phyloP scores from a whole-genome alignment of 208 protist species.

The Leishmania guyanensis region DNA sequence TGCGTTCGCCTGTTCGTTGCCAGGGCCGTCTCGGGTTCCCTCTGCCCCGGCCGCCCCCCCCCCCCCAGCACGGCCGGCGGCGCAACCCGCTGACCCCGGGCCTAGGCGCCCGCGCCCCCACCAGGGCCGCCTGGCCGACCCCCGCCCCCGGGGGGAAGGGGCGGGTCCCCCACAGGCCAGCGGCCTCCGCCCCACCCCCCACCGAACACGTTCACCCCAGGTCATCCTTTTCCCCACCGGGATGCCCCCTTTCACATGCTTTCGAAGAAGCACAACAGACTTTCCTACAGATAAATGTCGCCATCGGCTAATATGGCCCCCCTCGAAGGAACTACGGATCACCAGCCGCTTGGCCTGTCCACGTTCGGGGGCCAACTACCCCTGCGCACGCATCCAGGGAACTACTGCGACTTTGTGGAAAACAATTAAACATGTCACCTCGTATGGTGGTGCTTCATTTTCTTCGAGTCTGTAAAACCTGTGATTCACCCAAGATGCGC shows the following conservation, averaged over 20 bases:
- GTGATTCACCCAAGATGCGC: not conserved
- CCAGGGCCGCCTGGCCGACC: not conserved
- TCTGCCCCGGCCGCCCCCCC: too few species aligned
- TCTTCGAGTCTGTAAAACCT: not conserved
- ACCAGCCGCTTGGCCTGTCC: not conserved
- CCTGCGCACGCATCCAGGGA: too few species aligned
- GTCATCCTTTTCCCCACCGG: too few species aligned
- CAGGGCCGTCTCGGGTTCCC: too few species aligned
- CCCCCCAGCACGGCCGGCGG: too few species aligned
- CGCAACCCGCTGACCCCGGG: too few species aligned
- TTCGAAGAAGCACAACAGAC: not conserved
- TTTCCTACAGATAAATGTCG: not conserved
- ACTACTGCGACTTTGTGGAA: not conserved
- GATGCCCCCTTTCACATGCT: not conserved
- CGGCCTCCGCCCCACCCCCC: too few species aligned
- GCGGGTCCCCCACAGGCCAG: too few species aligned
- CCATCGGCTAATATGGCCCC: not conserved
- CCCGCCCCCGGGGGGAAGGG: not conserved
- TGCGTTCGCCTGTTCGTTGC: not conserved
- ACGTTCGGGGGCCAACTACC: too few species aligned
- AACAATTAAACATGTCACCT: not conserved
- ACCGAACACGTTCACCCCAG: too few species aligned
- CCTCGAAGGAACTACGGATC: not conserved
- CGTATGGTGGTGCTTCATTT: not conserved
- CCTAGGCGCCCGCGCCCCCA: too few species aligned